Evolutionary conservation across 2,329 filamentous ascomycete genomes (phyloP), one percentile per base, ranked within the genome.

Genomic region (Phialocephala sp.): DNA sequence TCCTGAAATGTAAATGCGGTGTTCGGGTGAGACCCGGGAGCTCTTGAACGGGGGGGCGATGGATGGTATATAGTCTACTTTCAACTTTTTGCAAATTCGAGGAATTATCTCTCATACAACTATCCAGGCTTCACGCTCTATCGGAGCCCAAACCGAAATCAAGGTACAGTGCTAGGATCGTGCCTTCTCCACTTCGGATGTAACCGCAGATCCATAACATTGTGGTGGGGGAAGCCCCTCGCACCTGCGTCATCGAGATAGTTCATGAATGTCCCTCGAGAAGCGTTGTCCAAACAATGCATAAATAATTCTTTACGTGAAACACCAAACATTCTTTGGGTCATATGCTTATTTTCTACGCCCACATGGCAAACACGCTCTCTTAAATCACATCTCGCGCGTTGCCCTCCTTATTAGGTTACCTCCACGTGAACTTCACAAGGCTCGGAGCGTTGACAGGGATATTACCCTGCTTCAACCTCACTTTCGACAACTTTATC

Each of bases 391-490:
- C 43, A 45, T 59, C 41, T 32, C 39, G 36, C 43, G 11, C 39
- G 20, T n/a, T 35, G 35, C 39, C 14, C 39, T 24, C 22, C 52
- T 59, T 62, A 61, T 67, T 59, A 50, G 20, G 39, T 47, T 52
- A 39, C 39, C 55, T 62, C 22, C 52, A 37, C 20, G 39, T 52
- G 27, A 59, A 52, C n/a, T 59, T 59, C 61, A 59, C 62, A 57
- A 37, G 57, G 66, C 60, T 62, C 47, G 55, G 57, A n/a, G 32
- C 59, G 39, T 14, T 14, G 60, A 62, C 66, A 65, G 60, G 66
- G 66, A 59, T 68, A 57, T 37, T 65, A 60, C 66, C 66, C 60
- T 68, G 66, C 64, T 66, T 68, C 52, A n/a, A 37, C n/a, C 47
- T 61, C 35, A 50, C 24, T 54, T 24, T 35, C 37, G 18, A 47